Evolutionary conservation across 2,329 filamentous ascomycete genomes (phyloP).

Genomic region (Tolypocladium paradoxum): DNA sequence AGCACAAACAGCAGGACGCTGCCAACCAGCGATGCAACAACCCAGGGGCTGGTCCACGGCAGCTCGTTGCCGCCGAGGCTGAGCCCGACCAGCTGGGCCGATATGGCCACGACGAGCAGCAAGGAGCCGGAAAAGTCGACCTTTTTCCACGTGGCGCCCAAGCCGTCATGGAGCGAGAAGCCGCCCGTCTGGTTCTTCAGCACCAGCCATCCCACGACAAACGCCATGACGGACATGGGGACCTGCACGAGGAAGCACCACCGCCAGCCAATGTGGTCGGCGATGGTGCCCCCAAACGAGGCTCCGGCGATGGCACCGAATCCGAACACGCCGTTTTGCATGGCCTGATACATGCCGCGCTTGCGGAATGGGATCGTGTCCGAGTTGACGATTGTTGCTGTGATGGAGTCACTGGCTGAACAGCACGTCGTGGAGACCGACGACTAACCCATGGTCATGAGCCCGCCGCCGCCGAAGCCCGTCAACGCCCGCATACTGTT

Average conservation of each 20-base stretch:
- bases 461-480: conserved; percentile 58
- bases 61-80: conserved; percentile 46
- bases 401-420: too few relatives aligned
- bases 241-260: conserved; percentile 56
- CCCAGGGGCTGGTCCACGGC: conserved; percentile 38
- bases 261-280: conserved; percentile 56
- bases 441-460: conserved; percentile 55
- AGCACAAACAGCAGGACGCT: conserved; percentile 30
- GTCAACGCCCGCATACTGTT: conserved; percentile 56
- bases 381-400: conserved; percentile 45
- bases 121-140: conserved; percentile 49
- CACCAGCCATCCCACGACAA: conserved; percentile 41
- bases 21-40: conserved; percentile 32
- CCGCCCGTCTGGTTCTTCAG: conserved; percentile 32
- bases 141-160: conserved; percentile 35
- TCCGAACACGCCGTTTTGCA: conserved; percentile 51
- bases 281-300: conserved; percentile 53
- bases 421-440: too few relatives aligned
- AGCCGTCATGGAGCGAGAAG: conserved; percentile 16
- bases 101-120: conserved; percentile 46
- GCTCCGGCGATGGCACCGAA: conserved; percentile 53
- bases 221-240: conserved; percentile 44
- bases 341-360: conserved; percentile 48
- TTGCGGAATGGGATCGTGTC: conserved; percentile 50
- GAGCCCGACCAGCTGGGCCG: conserved; percentile 43